These are phyloP conservation scores for Euphorbia peplus DNA, from an alignment of 345 rosid species.

Conservation along the genomic window DNA sequence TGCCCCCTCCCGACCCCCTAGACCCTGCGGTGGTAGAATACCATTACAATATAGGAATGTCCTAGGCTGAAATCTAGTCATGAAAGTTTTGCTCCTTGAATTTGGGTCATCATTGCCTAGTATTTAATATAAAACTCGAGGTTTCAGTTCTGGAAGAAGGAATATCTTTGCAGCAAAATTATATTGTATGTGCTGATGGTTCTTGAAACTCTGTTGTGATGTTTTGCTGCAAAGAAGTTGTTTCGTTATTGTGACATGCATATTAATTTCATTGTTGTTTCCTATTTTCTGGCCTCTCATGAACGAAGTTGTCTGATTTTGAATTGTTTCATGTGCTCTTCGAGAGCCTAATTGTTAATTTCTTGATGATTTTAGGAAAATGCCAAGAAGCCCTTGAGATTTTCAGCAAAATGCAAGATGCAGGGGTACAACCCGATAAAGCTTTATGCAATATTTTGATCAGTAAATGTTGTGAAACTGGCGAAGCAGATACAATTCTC, in stretches of 20 bases:
- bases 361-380: slow-evolving; percentile 46
- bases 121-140: neutral
- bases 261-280: no score
- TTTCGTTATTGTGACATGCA: no score
- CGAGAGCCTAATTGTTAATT: neutral
- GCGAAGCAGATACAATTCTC: slow-evolving; percentile 41
- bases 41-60: no score
- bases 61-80: no score
- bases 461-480: slow-evolving; percentile 56
- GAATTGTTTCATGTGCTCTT: slow-evolving; percentile 13
- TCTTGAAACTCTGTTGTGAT: neutral
- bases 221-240: neutral
- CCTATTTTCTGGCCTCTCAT: neutral
- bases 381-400: slow-evolving; percentile 62
- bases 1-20: no score
- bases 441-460: slow-evolving; percentile 85
- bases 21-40: no score
- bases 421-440: slow-evolving; percentile 78
- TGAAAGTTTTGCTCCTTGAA: no score
- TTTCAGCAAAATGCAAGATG: slow-evolving; percentile 76
- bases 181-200: neutral
- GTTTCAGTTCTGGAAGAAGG: neutral
- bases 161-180: neutral
- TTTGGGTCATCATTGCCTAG: no score
- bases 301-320: slow-evolving; percentile 11